Conservation (phyloP, 2,329 filamentous ascomycete species). For the Xylariaceae sp. region DNA sequence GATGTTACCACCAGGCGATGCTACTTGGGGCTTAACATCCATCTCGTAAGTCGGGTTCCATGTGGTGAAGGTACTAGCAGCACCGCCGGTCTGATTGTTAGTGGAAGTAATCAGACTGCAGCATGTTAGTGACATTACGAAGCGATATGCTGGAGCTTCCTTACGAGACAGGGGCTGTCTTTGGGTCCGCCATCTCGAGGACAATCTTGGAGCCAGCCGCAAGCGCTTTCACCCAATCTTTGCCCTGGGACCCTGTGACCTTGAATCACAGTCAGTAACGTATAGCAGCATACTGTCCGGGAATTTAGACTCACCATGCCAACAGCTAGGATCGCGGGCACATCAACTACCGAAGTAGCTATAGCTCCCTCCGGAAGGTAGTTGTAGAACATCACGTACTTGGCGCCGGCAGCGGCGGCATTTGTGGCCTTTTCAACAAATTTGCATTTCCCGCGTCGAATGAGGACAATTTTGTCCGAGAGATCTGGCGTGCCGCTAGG, state of each 20-base stretch:
- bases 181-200: constrained; percentile 42
- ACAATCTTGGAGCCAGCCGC: constrained; percentile 41
- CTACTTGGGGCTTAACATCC: constrained; percentile 52
- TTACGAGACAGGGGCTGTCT: constrained; percentile 34
- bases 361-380: constrained; percentile 39
- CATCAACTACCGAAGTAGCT: constrained; percentile 32
- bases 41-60: constrained; percentile 61
- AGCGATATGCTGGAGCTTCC: not conserved
- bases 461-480: constrained; percentile 53
- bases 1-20: constrained; percentile 54
- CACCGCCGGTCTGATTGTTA: constrained; percentile 48
- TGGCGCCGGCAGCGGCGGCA: constrained; percentile 51
- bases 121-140: constrained; percentile 19
- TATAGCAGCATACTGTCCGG: not conserved
- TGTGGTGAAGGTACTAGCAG: constrained; percentile 49
- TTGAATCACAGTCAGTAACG: constrained; percentile 20
- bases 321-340: constrained; percentile 20
- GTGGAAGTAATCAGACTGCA: constrained; percentile 33
- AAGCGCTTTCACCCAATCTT: constrained; percentile 42
- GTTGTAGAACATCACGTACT: constrained; percentile 61
- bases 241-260: constrained; percentile 39
- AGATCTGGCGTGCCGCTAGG: constrained; percentile 55
- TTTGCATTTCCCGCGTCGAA: constrained; percentile 55
- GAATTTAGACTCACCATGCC: constrained; percentile 26
- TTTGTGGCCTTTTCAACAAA: constrained; percentile 53